phyloP scores from a whole-genome alignment of 2,329 filamentous ascomycete species.

The Diaporthe eres region DNA sequence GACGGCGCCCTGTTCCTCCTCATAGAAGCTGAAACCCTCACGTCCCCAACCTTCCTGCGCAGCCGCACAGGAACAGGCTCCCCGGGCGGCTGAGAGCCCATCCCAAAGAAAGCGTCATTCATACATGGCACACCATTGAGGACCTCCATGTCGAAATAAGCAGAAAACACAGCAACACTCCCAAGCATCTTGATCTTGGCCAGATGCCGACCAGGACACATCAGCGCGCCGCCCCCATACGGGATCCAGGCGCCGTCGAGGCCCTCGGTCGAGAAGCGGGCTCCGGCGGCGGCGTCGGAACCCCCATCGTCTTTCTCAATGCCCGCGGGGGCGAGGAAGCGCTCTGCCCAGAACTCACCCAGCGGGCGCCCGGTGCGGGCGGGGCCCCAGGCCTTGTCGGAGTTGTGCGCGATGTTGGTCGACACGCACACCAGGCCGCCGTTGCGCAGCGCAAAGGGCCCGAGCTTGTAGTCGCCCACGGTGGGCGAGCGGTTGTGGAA shows the following conservation, averaged over 20 bases:
- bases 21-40: background rate
- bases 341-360: slow-evolving; percentile 5
- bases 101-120: background rate
- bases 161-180: background rate
- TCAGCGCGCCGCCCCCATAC: background rate
- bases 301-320: background rate
- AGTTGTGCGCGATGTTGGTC: slow-evolving; percentile 1
- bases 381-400: background rate
- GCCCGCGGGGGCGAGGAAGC: background rate
- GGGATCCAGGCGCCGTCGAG: background rate
- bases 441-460: background rate
- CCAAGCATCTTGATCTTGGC: background rate
- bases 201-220: background rate
- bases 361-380: background rate
- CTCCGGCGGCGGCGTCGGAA: rapidly evolving
- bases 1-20: background rate
- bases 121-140: background rate
- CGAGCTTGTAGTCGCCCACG: background rate
- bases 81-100: background rate
- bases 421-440: background rate
- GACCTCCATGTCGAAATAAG: background rate
- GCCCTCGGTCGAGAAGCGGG: background rate
- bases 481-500: background rate
- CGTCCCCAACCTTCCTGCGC: background rate
- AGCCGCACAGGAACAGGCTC: background rate